These are phyloP conservation scores for Populus tomentosa DNA, from an alignment of 441 rosid genomes.

Conservation along the genomic window DNA sequence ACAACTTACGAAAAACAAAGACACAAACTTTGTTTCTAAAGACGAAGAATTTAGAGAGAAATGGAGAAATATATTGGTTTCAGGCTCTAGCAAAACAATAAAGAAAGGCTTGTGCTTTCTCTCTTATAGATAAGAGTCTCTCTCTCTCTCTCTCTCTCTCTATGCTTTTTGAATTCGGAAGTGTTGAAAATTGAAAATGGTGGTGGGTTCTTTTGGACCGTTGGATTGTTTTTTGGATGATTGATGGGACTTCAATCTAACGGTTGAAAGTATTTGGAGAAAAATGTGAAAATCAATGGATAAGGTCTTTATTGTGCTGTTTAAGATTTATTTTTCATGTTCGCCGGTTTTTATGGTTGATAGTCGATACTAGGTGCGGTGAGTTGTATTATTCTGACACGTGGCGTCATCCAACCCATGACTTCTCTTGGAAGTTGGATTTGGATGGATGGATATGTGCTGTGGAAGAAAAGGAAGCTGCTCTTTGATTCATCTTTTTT, in stretches of 20 bases:
- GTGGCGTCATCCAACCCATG: constrained; percentile 14
- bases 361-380: neutral
- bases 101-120: neutral
- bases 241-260: constrained; percentile 21
- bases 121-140: neutral
- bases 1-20: neutral
- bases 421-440: neutral
- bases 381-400: neutral
- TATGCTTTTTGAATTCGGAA: constrained; percentile 10
- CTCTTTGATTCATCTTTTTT: neutral
- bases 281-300: constrained; percentile 12
- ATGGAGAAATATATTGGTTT: neutral
- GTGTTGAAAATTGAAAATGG: constrained; percentile 9
- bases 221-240: constrained; percentile 1
- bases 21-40: neutral
- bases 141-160: neutral
- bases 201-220: constrained; percentile 17
- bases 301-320: constrained; percentile 16
- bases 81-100: neutral
- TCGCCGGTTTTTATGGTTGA: constrained; percentile 15
- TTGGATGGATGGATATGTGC: constrained; percentile 6
- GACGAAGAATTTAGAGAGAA: neutral
- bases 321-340: neutral
- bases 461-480: constrained; percentile 4
- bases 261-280: constrained; percentile 13